A percentile compares a stretch with the other conserved stretches of the same genome.
Evolutionary conservation across 192 early-diverging fungal species (phyloP).

Genomic region (Phycomyces nitens): DNA sequence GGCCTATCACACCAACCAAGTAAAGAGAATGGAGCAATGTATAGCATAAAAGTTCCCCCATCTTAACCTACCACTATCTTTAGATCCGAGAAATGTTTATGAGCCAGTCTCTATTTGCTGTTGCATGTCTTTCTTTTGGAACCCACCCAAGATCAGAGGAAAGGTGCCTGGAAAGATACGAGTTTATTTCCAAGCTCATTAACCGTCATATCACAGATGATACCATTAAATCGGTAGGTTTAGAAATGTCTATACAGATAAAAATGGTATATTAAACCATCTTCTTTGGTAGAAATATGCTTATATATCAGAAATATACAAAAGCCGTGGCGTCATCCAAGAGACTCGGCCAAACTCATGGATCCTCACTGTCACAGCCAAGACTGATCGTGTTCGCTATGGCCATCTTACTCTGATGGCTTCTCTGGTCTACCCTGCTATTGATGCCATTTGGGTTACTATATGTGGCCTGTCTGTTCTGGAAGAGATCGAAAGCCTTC

Average conservation of each 20-base stretch:
- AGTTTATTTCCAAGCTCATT: constrained; percentile 13
- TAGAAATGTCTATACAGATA: too few species aligned
- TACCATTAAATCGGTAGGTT: neutral
- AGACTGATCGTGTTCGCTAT: neutral
- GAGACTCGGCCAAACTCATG: neutral
- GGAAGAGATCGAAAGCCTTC: constrained; percentile 7
- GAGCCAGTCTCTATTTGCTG: constrained; percentile 10
- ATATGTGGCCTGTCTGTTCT: constrained; percentile 7
- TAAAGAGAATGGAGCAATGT: neutral
- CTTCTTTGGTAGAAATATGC: neutral
- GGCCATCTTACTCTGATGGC: constrained; percentile 11
- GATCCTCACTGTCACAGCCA: neutral
- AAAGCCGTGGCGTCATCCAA: neutral
- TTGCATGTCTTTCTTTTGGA: constrained; percentile 16
- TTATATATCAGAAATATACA: neutral
- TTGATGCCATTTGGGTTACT: constrained; percentile 16
- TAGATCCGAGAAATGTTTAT: constrained; percentile 17
- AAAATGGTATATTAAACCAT: too few species aligned
- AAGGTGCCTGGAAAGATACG: constrained; percentile 10
- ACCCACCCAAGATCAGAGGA: neutral
- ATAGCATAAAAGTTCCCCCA: too few species aligned
- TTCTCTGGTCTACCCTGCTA: constrained; percentile 15
- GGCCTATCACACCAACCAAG: constrained; percentile 21
- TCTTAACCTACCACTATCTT: too few species aligned
- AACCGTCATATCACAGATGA: constrained; percentile 3